Percentiles rank a stretch among this genome's conserved stretches.
phyloP scores from a whole-genome alignment of 352 stramenopile species.

The Phytophthora cajani region DNA sequence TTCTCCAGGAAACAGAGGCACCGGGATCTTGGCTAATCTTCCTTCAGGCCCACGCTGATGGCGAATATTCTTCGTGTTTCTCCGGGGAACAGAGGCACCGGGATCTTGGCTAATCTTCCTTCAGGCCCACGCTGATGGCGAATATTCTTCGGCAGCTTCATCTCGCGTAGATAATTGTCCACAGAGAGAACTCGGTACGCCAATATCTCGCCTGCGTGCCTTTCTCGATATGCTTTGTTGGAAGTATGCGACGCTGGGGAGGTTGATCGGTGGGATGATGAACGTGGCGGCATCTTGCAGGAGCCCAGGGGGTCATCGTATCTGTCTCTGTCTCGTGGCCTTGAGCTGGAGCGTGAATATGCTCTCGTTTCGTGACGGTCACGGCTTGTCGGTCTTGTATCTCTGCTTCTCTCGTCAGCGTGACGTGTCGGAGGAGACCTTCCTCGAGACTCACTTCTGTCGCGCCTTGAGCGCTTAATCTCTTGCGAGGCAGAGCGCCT shows the following conservation, averaged over 20 bases:
- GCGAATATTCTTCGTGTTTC: constrained; percentile 22
- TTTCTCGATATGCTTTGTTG: not conserved
- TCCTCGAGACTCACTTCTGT: constrained; percentile 4
- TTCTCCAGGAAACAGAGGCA: constrained; percentile 29
- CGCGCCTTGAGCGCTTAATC: constrained; percentile 12
- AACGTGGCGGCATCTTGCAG: constrained; percentile 18
- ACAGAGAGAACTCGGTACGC: constrained; percentile 9
- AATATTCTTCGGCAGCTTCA: constrained; percentile 18
- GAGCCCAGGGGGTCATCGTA: constrained; percentile 6
- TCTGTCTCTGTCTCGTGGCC: constrained; percentile 5
- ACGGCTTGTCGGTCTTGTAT: not conserved
- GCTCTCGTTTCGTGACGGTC: not conserved
- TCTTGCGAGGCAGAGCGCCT: constrained; percentile 6
- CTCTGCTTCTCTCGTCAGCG: not conserved
- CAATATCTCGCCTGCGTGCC: constrained; percentile 26
- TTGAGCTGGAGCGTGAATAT: constrained; percentile 3
- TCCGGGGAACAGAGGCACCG: constrained; percentile 25
- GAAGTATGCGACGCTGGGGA: constrained; percentile 2
- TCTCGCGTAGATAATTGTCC: constrained; percentile 19
- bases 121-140: not conserved
- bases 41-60: constrained; percentile 2
- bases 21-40: constrained; percentile 25
- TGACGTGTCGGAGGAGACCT: not conserved
- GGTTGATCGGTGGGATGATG: not conserved
- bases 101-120: constrained; percentile 25